Base-by-base conservation (phyloP, 2,329 filamentous ascomycete species). In the Colletotrichum simmondsii region DNA sequence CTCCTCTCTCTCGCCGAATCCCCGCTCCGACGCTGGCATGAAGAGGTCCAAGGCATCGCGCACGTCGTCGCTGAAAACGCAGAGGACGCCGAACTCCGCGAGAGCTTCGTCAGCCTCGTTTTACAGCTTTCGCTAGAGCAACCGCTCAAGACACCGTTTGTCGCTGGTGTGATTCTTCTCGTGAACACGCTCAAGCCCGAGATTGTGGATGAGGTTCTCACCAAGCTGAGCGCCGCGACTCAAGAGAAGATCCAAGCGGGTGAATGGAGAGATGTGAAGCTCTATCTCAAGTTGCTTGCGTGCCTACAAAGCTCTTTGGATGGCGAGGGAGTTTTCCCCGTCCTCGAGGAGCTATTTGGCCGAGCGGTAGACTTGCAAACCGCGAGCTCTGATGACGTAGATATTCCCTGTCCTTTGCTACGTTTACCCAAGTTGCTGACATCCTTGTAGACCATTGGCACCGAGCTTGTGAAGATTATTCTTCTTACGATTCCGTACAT, bases 401-500 rank as follows among this genome's bases (percentile, higher is more conserved):
- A 93, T 30, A 49, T 22, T n/a, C 37, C 26, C 22, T 16, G 22
- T 24, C 53, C 26, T 56, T 28, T 19, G 7, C 14, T 16, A 14
- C 7, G 12, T 6, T 54, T n/a, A 11, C 59, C 22, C 16, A 26
- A 49, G 37, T 52, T 7, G 19, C 72, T 63, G 32, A 65, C 24
- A 46, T 32, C 65, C 19, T 64, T 16, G 14, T 69, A 92, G 89
- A 92, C 89, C 0, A 90, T 92, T 75, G 91, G 91, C 61, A 92
- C 97, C 54, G 97, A 98, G 84, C 90, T 99, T 42, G 95, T 98
- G 81, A 98, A 98, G 84, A 95, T 98, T 77, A 98, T 99, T 76
- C 90, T 98, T 57, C 90, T 98, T 61, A 98, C 96, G 0, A 93
- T 99, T 71, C 96, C 97, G 0, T 99, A 98, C 81, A 88, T 95